Evolutionary conservation across 345 rosid species (phyloP).

Genomic region (Eucalyptus pauciflora): DNA sequence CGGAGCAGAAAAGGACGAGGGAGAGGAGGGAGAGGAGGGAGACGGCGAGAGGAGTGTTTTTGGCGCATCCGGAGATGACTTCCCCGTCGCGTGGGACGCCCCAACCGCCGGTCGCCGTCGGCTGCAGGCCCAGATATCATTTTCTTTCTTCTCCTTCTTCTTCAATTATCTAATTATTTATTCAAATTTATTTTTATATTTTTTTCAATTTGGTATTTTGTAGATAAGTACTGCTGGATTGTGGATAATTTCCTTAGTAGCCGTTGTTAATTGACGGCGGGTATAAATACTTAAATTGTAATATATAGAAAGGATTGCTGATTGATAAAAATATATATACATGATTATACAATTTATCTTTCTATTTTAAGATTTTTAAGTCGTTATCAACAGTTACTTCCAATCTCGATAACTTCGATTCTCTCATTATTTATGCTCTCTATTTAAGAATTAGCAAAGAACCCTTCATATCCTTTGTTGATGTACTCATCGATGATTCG

Average conservation of each 20-base stretch:
- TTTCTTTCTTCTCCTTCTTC: background rate
- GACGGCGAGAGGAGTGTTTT: background rate
- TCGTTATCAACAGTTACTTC: accelerated
- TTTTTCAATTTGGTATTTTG: background rate
- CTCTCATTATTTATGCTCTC: too few relatives aligned
- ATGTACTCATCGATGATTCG: accelerated
- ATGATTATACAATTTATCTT: too few relatives aligned
- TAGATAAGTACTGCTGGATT: too few relatives aligned
- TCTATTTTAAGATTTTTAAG: too few relatives aligned
- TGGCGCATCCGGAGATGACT: background rate
- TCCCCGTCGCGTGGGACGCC: background rate
- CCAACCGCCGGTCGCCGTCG: background rate
- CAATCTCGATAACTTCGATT: accelerated
- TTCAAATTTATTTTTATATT: background rate
- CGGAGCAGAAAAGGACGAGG: background rate
- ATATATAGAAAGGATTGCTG: too few relatives aligned
- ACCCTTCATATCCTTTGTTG: background rate
- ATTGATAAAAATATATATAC: too few relatives aligned
- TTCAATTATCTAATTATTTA: background rate
- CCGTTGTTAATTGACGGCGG: accelerated
- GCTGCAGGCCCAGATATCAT: background rate
- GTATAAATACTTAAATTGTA: background rate
- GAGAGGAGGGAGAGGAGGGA: background rate
- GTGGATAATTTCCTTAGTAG: too few relatives aligned
- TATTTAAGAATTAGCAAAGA: background rate